These are phyloP conservation scores for Halophytophthora batemanensis DNA, from an alignment of 352 stramenopile genomes.

Conservation along the genomic window DNA sequence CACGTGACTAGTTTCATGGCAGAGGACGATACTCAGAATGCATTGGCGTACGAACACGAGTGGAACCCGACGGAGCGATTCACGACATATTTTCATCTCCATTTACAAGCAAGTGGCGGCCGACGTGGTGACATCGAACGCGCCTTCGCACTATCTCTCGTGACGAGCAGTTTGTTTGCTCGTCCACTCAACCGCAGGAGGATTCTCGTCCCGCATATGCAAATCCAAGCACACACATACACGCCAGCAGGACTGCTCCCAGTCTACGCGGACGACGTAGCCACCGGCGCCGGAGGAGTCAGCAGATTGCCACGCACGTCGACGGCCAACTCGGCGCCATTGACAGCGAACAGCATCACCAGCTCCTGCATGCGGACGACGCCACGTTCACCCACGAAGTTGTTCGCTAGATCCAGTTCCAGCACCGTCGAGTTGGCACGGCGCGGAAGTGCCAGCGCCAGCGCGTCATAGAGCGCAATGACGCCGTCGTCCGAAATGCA, in stretches of 20 bases:
- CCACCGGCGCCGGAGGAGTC: background rate
- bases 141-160: too few relatives aligned
- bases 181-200: too few relatives aligned
- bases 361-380: slow-evolving; percentile 38
- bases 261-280: slow-evolving; percentile 7
- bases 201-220: too few relatives aligned
- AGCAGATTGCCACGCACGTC: slow-evolving; percentile 40
- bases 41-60: too few relatives aligned
- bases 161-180: too few relatives aligned
- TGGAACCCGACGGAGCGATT: too few relatives aligned
- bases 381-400: slow-evolving; percentile 56
- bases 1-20: too few relatives aligned
- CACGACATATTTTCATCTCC: too few relatives aligned
- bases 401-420: slow-evolving; percentile 42
- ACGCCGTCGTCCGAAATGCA: slow-evolving; percentile 53
- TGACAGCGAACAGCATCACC: slow-evolving; percentile 22
- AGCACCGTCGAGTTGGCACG: slow-evolving; percentile 4
- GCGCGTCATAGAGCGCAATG: slow-evolving; percentile 32
- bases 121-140: too few relatives aligned
- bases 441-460: slow-evolving; percentile 5
- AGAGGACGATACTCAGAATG: too few relatives aligned
- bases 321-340: slow-evolving; percentile 20
- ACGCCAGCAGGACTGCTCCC: background rate
- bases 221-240: slow-evolving; percentile 4
- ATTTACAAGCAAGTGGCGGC: too few relatives aligned